phyloP scores from a whole-genome alignment of 1,284 basidiomycete species.

The Caloboletus firmus region DNA sequence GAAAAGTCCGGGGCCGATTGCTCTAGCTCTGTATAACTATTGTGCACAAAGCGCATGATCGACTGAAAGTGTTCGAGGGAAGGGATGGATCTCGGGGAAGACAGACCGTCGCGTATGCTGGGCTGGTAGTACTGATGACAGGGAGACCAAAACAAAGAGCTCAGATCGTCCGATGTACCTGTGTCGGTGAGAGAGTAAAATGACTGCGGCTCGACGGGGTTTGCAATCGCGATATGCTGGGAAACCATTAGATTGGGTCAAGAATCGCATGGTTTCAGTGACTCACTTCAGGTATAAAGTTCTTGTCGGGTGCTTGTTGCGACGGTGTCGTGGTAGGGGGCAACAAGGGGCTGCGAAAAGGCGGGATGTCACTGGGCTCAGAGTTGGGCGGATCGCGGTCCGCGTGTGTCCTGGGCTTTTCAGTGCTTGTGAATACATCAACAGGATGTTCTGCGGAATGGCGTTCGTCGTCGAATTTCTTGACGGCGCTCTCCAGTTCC shows the following conservation, averaged over 20 bases:
- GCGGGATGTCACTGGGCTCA: slow-evolving; percentile 13
- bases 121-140: slow-evolving; percentile 9
- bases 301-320: not conserved
- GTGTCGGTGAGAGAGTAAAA: not conserved
- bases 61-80: slow-evolving; percentile 11
- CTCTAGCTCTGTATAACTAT: not conserved
- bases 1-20: slow-evolving; percentile 16
- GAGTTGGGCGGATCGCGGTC: not conserved
- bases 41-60: slow-evolving; percentile 12
- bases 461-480: slow-evolving; percentile 31
- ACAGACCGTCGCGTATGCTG: not conserved
- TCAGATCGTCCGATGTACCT: not conserved
- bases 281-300: slow-evolving; percentile 16
- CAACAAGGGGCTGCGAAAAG: slow-evolving; percentile 39
- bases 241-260: slow-evolving; percentile 1
- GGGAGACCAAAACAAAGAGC: slow-evolving; percentile 2
- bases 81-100: not conserved
- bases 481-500: slow-evolving; percentile 50
- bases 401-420: not conserved
- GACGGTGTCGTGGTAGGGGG: slow-evolving; percentile 26
- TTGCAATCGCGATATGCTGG: slow-evolving; percentile 4
- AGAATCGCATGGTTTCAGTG: not conserved
- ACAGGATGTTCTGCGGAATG: not conserved
- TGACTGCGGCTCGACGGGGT: slow-evolving; percentile 2
- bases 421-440: not conserved